Percentiles rank a stretch among this genome's conserved stretches.
phyloP scores from a whole-genome alignment of 768 basidiomycete species.

The Amanita fuliginea region DNA sequence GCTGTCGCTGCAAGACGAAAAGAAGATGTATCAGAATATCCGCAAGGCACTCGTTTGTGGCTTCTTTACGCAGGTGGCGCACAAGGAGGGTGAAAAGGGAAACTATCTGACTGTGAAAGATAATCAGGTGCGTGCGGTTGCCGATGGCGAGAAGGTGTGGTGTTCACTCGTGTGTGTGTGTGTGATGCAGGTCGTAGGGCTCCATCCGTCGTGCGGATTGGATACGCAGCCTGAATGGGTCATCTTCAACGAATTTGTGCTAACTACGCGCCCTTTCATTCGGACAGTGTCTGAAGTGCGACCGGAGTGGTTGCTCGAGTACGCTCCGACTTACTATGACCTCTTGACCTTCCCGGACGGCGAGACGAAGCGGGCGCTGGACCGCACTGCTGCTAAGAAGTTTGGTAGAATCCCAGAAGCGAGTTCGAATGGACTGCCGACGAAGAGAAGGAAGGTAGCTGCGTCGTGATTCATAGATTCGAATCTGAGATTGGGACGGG shows the following conservation, averaged over 20 bases:
- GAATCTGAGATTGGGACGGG: too few relatives aligned
- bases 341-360: slow-evolving; percentile 50
- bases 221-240: slow-evolving; percentile 90
- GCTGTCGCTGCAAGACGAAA: slow-evolving; percentile 55
- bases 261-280: slow-evolving; percentile 84
- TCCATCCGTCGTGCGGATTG: slow-evolving; percentile 87
- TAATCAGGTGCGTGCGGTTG: slow-evolving; percentile 79
- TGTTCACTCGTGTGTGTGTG: slow-evolving; percentile 32
- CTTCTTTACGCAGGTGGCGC: slow-evolving; percentile 98
- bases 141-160: slow-evolving; percentile 10
- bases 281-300: slow-evolving; percentile 83
- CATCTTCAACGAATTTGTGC: slow-evolving; percentile 87
- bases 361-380: slow-evolving; percentile 57
- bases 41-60: slow-evolving; percentile 81
- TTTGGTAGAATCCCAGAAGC: slow-evolving; percentile 11
- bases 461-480: too few relatives aligned
- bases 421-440: not conserved
- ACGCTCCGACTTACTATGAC: slow-evolving; percentile 56
- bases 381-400: slow-evolving; percentile 37
- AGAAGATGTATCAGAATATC: slow-evolving; percentile 63
- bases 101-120: slow-evolving; percentile 91
- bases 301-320: slow-evolving; percentile 63
- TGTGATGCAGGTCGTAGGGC: slow-evolving; percentile 40
- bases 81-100: slow-evolving; percentile 86
- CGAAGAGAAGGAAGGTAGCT: not conserved